Evolutionary conservation across 2,329 filamentous ascomycete genomes (phyloP).

Genomic region (Penicillium aurantiogriseum): DNA sequence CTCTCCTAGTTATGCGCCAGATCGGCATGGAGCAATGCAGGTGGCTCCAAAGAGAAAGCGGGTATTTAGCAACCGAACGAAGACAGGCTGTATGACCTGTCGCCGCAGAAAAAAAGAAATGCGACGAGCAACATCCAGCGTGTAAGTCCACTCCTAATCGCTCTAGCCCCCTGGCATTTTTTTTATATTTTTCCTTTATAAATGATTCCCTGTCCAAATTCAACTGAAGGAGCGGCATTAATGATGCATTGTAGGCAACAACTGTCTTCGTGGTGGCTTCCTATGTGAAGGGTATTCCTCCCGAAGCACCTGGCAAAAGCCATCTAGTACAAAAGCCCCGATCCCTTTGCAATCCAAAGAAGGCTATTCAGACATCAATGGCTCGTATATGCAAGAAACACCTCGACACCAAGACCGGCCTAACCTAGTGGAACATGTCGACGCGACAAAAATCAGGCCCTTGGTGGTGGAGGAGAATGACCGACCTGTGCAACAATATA

Average conservation of each 20-base stretch:
- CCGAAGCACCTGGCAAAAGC: slow-evolving; percentile 74
- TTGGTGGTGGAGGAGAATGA: slow-evolving; percentile 49
- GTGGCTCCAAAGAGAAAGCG: slow-evolving; percentile 49
- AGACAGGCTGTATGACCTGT: slow-evolving; percentile 93
- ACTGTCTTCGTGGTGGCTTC: slow-evolving; percentile 88
- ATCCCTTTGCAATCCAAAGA: slow-evolving; percentile 84
- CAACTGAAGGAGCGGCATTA: slow-evolving; percentile 9
- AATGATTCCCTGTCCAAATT: slow-evolving; percentile 12
- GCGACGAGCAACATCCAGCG: slow-evolving; percentile 87
- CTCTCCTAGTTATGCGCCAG: slow-evolving; percentile 33
- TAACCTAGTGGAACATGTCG: slow-evolving; percentile 35
- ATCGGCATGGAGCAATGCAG: slow-evolving; percentile 39
- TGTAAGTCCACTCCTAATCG: slow-evolving; percentile 59
- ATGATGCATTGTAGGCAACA: slow-evolving; percentile 61
- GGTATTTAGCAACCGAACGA: slow-evolving; percentile 87
- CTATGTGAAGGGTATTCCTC: slow-evolving; percentile 87
- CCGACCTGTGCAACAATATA: slow-evolving; percentile 38
- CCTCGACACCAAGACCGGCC: slow-evolving; percentile 42
- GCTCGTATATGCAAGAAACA: slow-evolving; percentile 41
- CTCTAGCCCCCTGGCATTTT: background rate
- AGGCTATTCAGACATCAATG: slow-evolving; percentile 44
- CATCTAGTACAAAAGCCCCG: slow-evolving; percentile 64
- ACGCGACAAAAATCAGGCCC: slow-evolving; percentile 48
- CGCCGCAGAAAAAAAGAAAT: slow-evolving; percentile 96
- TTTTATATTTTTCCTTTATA: slow-evolving; percentile 3